phyloP scores from a whole-genome alignment of 768 basidiomycete species.

The Hericium erinaceus region DNA sequence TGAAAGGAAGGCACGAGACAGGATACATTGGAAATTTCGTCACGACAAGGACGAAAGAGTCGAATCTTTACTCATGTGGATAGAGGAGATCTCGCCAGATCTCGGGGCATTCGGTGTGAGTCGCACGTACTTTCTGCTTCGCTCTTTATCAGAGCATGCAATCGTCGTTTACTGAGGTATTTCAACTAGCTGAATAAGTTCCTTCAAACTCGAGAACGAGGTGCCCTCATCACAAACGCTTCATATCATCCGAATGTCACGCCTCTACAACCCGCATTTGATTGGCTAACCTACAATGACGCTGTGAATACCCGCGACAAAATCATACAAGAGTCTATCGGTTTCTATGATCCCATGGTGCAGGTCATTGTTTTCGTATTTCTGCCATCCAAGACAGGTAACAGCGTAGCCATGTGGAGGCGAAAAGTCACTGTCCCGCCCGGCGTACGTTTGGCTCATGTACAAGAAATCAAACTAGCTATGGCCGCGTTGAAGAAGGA shows the following conservation, averaged over 20 bases:
- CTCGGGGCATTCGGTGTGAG: constrained; percentile 15
- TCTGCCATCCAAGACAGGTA: constrained; percentile 16
- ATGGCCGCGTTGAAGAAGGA: constrained; percentile 12
- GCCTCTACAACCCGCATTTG: constrained; percentile 4
- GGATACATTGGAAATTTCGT: constrained; percentile 16
- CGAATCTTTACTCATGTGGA: constrained; percentile 9
- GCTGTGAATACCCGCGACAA: constrained; percentile 12
- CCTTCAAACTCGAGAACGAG: constrained; percentile 12
- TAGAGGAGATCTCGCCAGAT: constrained; percentile 3
- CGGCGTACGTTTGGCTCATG: constrained; percentile 6
- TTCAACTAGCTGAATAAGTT: constrained; percentile 11
- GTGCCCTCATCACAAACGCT: constrained; percentile 14
- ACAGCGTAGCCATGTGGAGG: constrained; percentile 16
- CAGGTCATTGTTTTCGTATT: constrained; percentile 13
- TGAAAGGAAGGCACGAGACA: constrained; percentile 14
- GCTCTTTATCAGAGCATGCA: background rate
- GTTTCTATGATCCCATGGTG: constrained; percentile 13
- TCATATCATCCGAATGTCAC: constrained; percentile 1
- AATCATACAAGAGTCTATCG: constrained; percentile 13
- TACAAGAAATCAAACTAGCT: constrained; percentile 9
- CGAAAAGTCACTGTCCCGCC: constrained; percentile 11
- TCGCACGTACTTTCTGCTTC: background rate
- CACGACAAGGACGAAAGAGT: constrained; percentile 15
- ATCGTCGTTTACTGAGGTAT: background rate
- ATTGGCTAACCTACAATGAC: constrained; percentile 12